Percentiles rank a stretch among this genome's conserved stretches.
Evolutionary conservation across 2,329 filamentous ascomycete species (phyloP).

Genomic region (Aspergillus sp.): DNA sequence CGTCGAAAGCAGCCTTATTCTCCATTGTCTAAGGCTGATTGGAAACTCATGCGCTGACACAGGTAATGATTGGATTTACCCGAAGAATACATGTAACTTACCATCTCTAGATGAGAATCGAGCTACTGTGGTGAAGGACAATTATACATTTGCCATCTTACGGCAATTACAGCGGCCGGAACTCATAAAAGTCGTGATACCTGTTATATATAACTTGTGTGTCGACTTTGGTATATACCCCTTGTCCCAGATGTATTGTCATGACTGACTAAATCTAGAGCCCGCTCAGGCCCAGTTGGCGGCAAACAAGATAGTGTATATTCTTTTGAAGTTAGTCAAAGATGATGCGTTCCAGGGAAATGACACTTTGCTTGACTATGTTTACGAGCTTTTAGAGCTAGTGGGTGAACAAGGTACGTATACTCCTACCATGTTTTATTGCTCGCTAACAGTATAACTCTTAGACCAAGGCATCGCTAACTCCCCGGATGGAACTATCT

Average conservation of each 20-base stretch:
- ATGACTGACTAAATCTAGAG: constrained; percentile 31
- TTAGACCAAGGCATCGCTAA: constrained; percentile 35
- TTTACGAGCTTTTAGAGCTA: constrained; percentile 42
- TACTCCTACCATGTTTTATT: background rate
- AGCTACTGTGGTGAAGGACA: constrained; percentile 38
- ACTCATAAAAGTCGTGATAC: constrained; percentile 41
- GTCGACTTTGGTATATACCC: constrained; percentile 41
- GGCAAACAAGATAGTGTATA: constrained; percentile 36
- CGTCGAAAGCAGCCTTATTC: constrained; percentile 31
- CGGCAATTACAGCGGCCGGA: constrained; percentile 33
- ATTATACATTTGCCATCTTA: constrained; percentile 41
- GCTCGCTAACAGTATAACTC: background rate
- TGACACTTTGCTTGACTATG: constrained; percentile 33
- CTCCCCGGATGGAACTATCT: constrained; percentile 36
- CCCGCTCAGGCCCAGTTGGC: constrained; percentile 41
- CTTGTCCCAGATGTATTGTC: background rate
- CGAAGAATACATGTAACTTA: constrained; percentile 12
- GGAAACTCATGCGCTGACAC: constrained; percentile 49
- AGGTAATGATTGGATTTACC: constrained; percentile 23
- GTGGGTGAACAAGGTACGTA: constrained; percentile 39
- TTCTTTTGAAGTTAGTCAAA: constrained; percentile 36
- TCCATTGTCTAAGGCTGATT: constrained; percentile 43
- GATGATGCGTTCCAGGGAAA: constrained; percentile 33
- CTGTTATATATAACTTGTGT: constrained; percentile 48
- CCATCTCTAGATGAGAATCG: constrained; percentile 41